Evolutionary conservation across 306 rosid species (phyloP).

Genomic region (Sicyos edulis): DNA sequence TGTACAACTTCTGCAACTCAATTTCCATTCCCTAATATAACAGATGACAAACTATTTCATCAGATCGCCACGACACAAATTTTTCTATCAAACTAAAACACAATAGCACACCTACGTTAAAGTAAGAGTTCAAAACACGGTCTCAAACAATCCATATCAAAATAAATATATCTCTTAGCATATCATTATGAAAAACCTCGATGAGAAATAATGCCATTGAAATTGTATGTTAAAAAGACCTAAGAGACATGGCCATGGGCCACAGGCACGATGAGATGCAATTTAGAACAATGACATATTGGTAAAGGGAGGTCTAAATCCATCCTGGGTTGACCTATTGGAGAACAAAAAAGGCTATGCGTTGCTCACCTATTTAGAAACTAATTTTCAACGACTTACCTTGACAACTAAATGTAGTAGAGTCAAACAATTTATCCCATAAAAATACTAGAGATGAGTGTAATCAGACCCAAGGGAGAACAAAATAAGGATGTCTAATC

Average conservation of each 20-base stretch:
- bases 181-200: background rate
- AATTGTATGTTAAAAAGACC: background rate
- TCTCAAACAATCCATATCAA: background rate
- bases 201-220: too few relatives aligned
- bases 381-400: too few relatives aligned
- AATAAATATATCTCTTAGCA: background rate
- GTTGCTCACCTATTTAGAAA: too few relatives aligned
- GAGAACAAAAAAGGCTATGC: too few relatives aligned
- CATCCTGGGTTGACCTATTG: too few relatives aligned
- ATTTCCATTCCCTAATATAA: conserved; percentile 67
- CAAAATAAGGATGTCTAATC: too few relatives aligned
- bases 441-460: too few relatives aligned
- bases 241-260: background rate
- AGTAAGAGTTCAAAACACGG: background rate
- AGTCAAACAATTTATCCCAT: too few relatives aligned
- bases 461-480: too few relatives aligned
- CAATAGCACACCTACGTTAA: background rate
- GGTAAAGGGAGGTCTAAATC: background rate
- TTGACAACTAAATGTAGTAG: too few relatives aligned
- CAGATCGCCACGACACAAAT: background rate
- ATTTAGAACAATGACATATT: background rate
- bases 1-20: conserved; percentile 73
- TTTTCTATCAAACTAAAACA: background rate
- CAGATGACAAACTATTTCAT: background rate
- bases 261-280: background rate